These are phyloP conservation scores for Sporothrix globosa DNA, from an alignment of 2,329 filamentous ascomycete species.

Conservation along the genomic window DNA sequence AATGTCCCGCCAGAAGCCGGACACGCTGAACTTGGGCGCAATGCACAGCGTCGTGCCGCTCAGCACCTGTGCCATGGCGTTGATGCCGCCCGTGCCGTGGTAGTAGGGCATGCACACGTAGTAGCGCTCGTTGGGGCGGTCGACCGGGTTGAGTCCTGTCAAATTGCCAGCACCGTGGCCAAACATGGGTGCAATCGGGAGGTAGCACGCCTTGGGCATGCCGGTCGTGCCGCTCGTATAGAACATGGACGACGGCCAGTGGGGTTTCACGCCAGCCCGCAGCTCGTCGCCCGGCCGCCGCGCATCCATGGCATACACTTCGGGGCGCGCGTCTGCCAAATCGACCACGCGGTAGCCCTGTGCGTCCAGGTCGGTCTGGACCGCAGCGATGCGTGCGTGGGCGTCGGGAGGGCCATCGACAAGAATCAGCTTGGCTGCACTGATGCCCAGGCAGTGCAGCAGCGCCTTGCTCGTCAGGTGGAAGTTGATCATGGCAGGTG, in stretches of 20 bases:
- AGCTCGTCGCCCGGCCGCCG: constrained; percentile 58
- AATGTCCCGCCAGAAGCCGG: constrained; percentile 72
- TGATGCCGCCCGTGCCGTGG: constrained; percentile 72
- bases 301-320: constrained; percentile 41
- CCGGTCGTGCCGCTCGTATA: constrained; percentile 80
- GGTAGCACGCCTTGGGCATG: constrained; percentile 70
- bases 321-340: constrained; percentile 54
- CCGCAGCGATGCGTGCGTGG: constrained; percentile 59
- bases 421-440: constrained; percentile 58
- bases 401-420: constrained; percentile 61
- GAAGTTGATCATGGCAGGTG: constrained; percentile 72
- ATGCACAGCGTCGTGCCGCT: constrained; percentile 61
- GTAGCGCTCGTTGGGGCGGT: constrained; percentile 59
- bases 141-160: constrained; percentile 41
- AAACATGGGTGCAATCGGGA: constrained; percentile 55
- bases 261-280: constrained; percentile 54
- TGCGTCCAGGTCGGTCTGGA: constrained; percentile 55
- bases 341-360: constrained; percentile 59
- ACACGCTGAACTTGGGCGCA: constrained; percentile 68
- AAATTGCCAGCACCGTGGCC: constrained; percentile 37
- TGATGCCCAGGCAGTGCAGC: constrained; percentile 66
- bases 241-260: constrained; percentile 65
- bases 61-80: constrained; percentile 59
- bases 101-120: constrained; percentile 79
- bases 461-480: constrained; percentile 66